Evolutionary conservation across 495 filamentous ascomycete species (phyloP).

Genomic region (Halenospora varia): DNA sequence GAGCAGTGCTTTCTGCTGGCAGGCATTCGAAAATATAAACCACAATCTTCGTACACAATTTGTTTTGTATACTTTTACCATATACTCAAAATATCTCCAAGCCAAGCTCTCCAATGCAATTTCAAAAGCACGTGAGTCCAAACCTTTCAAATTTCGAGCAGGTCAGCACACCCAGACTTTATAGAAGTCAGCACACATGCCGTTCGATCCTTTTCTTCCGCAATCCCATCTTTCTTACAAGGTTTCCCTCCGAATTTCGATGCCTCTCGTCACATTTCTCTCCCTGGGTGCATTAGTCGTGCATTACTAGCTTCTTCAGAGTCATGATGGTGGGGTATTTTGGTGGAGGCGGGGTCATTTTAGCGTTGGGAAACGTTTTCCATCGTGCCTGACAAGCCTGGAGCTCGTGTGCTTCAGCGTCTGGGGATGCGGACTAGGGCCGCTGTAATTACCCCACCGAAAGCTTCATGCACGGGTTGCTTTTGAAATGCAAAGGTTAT

Average conservation of each 20-base stretch:
- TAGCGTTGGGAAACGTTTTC: neutral
- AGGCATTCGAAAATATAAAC: constrained; percentile 8
- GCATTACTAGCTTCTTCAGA: neutral
- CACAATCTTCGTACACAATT: neutral
- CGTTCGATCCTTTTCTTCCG: neutral
- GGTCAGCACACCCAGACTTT: constrained; percentile 1
- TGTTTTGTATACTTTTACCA: neutral
- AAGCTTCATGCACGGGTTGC: neutral
- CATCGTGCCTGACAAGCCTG: neutral
- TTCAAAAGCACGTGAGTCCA: neutral
- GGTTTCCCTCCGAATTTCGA: neutral
- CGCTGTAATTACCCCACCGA: neutral
- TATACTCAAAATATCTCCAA: too few species aligned
- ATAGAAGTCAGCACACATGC: constrained; percentile 2
- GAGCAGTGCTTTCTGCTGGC: constrained; percentile 5
- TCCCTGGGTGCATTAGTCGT: neutral
- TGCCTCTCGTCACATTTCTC: neutral
- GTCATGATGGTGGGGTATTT: neutral
- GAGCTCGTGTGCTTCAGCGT: neutral
- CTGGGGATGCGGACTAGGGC: neutral
- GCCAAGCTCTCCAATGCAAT: too few species aligned
- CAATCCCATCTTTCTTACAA: neutral
- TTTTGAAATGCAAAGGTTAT: neutral
- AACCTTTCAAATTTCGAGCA: neutral
- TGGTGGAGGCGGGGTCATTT: neutral